Evolutionary conservation across 2,329 filamentous ascomycete species (phyloP), one percentile per base, ranked within the genome.

Genomic region (Didymella keratinophila): DNA sequence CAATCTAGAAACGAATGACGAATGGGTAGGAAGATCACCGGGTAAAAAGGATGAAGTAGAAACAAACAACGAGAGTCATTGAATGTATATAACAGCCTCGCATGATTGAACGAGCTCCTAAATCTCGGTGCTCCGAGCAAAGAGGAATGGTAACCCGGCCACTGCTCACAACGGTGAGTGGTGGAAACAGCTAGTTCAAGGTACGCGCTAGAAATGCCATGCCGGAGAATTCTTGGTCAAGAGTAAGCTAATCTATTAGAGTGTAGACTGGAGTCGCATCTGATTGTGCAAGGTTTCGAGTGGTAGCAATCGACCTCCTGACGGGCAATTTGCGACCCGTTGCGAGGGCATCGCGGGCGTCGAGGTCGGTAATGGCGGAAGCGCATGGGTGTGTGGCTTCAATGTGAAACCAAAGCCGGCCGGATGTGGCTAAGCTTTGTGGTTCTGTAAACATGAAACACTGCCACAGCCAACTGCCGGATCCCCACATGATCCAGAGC

Each of bases 361-460:
- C 5, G 36, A 36, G n/a, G 21, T 49, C n/a, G 36, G 25, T 16
- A 46, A 34, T n/a, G 20, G 21, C n/a, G 30, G 45, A 36, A 36
- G 32, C 16, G n/a, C 21, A 12, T 46, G 12, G 16, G 18, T n/a
- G 20, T 32, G 18, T 45, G 41, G 46, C 53, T 37, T 8, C n/a
- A 23, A 23, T 25, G 20, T 45, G 53, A 39, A 45, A 56, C 39
- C 23, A 45, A 32, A 39, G 46, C 18, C 41, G 46, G 53, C 23
- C 41, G 39, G 18, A 50, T 50, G 14, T 10, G 41, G 46, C 39
- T 36, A 50, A 43, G 46, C 20, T 12, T 46, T 25, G 16, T 7
- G 7, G 16, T n/a, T 36, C 16, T 36, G 32, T 56, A 39, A 56
- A 56, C 25, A 32, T 56, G 53, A 56, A 56, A 56, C n/a, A n/a